Base-by-base conservation (phyloP, 768 basidiomycete genomes). In the Kwoniella sp. region DNA sequence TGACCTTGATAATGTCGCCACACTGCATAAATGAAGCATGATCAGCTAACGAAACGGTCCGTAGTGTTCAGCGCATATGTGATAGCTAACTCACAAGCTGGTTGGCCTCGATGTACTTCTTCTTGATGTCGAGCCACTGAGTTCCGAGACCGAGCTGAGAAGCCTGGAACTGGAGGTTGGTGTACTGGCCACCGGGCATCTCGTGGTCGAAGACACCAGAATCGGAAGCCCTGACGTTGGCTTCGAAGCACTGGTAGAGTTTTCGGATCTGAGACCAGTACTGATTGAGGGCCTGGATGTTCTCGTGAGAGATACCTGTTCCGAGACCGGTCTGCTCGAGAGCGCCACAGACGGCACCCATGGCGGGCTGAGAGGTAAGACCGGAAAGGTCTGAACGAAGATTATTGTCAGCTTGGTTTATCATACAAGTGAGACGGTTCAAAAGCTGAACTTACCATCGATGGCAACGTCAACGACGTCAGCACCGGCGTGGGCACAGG, bases 151-250 rank as follows among this genome's bases (percentile, higher is more conserved):
- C 96, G 48, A 99, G 86, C 80, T 98, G 95, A 26, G 92, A 84
- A 69, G 96, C 93, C 88, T 99, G 96, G 90, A 98, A 99, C 90
- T 94, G 77, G 30, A 80, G 60, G 78, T 83, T 82, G 70, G 81
- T 81, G 78, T 83, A 78, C 68, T 80, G 78, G 57, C 94, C 95
- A 78, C 94, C 96, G 58, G 95, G 95, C 96, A 99, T 98, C 82
- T 96, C 94, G 81, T 97, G 95, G 77, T 93, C 93, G 80, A 97
- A 99, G 57, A 98, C 94, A 81, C 91, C 92, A 52, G 94, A 96
- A 79, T 98, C 96, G 56, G 92, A 94, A 25, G 93, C 91, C 57
- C 92, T 87, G 71, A 98, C 93, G 76, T 96, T 96, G 59, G 96
- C 96, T 80, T 98, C 96, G 83, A 99, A 99, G 83, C 93, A 96